Conservation (phyloP, 2,329 filamentous ascomycete species). For the Sarocladium strictum region DNA sequence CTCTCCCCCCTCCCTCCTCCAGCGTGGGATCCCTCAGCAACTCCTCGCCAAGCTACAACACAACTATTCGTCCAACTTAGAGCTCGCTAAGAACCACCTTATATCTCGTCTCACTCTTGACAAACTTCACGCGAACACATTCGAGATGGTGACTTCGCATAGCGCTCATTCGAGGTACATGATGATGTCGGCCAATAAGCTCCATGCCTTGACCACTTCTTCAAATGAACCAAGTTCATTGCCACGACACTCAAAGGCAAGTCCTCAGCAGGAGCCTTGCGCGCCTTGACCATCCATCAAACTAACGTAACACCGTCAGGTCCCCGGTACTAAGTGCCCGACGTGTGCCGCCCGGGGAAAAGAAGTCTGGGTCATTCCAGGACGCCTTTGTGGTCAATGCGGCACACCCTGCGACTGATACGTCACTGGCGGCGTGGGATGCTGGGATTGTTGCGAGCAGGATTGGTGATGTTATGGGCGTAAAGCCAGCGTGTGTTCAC, state of each 20-base stretch:
- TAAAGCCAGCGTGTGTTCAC: neutral
- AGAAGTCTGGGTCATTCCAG: conserved; percentile 52
- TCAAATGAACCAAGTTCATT: neutral
- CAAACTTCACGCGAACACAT: no score
- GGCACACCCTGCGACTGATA: conserved; percentile 34
- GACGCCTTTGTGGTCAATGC: conserved; percentile 44
- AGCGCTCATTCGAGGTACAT: neutral
- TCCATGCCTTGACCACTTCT: neutral
- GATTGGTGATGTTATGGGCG: neutral
- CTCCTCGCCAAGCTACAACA: conserved; percentile 6
- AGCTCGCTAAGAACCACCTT: neutral
- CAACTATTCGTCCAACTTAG: neutral
- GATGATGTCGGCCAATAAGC: neutral
- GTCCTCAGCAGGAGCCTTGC: neutral
- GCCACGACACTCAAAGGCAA: neutral
- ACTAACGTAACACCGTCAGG: conserved; percentile 17
- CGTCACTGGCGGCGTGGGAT: neutral
- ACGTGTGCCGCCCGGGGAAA: conserved; percentile 42
- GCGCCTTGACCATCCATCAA: neutral
- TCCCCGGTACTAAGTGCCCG: conserved; percentile 47
- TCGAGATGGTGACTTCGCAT: neutral
- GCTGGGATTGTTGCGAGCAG: neutral
- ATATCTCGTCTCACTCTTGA: neutral
- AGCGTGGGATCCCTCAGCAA: neutral
- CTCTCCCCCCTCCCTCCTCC: neutral